These are phyloP conservation scores for Oryza meridionalis DNA, from an alignment of 176 grass and related monocot genomes.

Conservation along the genomic window DNA sequence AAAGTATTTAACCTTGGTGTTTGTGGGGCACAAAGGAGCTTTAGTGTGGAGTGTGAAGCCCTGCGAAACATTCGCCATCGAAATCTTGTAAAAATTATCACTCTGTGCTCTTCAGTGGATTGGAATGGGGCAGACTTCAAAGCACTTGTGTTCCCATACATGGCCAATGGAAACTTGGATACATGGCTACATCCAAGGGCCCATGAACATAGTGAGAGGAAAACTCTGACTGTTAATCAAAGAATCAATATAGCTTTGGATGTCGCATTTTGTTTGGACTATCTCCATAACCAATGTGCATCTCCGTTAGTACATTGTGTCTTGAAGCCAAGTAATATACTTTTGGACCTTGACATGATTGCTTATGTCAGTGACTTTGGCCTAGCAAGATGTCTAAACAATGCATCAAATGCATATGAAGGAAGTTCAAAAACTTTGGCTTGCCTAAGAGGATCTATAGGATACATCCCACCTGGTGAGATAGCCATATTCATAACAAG, in stretches of 20 bases:
- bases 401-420: slow-evolving; percentile 2
- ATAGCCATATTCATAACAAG: not conserved
- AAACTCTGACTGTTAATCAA: slow-evolving; percentile 29
- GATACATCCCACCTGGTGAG: slow-evolving; percentile 56
- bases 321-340: slow-evolving; percentile 56
- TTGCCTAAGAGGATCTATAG: slow-evolving; percentile 46
- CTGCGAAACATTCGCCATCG: slow-evolving; percentile 44
- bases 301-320: slow-evolving; percentile 43
- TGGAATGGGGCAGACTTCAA: slow-evolving; percentile 45
- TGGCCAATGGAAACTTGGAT: slow-evolving; percentile 62
- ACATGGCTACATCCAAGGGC: slow-evolving; percentile 52
- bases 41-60: slow-evolving; percentile 44
- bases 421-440: slow-evolving; percentile 30
- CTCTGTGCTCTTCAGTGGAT: slow-evolving; percentile 55
- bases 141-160: slow-evolving; percentile 64
- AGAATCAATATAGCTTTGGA: slow-evolving; percentile 38
- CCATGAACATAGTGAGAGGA: not conserved
- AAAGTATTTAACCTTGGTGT: slow-evolving; percentile 55
- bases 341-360: slow-evolving; percentile 46
- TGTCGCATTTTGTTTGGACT: slow-evolving; percentile 46
- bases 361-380: slow-evolving; percentile 44
- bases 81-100: slow-evolving; percentile 62
- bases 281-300: slow-evolving; percentile 53
- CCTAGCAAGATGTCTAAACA: slow-evolving; percentile 37
- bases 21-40: slow-evolving; percentile 48